Evolutionary conservation across 2,329 filamentous ascomycete species (phyloP), one percentile per base, ranked within the genome.

Genomic region (Pseudocercospora crystallina): DNA sequence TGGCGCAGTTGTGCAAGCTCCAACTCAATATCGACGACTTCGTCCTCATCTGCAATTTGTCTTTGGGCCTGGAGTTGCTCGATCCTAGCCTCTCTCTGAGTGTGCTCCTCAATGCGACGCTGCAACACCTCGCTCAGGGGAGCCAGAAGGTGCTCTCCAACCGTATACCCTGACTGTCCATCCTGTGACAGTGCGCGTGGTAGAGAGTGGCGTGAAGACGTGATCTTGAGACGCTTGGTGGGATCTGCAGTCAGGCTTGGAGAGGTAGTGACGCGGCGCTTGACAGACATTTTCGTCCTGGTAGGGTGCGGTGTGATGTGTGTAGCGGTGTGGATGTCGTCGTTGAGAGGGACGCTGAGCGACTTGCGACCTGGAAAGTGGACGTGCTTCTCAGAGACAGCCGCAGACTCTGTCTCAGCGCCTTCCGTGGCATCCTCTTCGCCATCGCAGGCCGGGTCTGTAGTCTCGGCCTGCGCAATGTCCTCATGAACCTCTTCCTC

Each of bases 41-140:
- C 43, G 8, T 15, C n/a, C 13, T 50, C 41, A 8, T 47, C 31
- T 12, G 49, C 40, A 2, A 49, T 40, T 20, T 31, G 34, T n/a
- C 43, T 41, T 43, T 55, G 35, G 14, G 31, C 40, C 20, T 48
- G 31, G 20, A 60, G 33, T 12, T 46, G 36, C 14, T 44, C 34
- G 33, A 60, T 49, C 7, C 35, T 50, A 8, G 43, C 49, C 17
- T 49, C 14, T 29, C 69, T 58, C 70, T 71, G 5, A 71, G 63
- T 43, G 70, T 69, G 60, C 62, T 71, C 29, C 69, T 71, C 43
- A 31, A 66, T 61, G n/a, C 65, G 60, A 44, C 63, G 59, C n/a
- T 64, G 51, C 15, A 70, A 41, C n/a, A 68, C 61, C 29, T 62
- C 53, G 13, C 57, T 60, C 10, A 69, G 54, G 10, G 67, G 65